phyloP scores from a whole-genome alignment of 176 grass and related monocot species.

The Zoysia japonica region DNA sequence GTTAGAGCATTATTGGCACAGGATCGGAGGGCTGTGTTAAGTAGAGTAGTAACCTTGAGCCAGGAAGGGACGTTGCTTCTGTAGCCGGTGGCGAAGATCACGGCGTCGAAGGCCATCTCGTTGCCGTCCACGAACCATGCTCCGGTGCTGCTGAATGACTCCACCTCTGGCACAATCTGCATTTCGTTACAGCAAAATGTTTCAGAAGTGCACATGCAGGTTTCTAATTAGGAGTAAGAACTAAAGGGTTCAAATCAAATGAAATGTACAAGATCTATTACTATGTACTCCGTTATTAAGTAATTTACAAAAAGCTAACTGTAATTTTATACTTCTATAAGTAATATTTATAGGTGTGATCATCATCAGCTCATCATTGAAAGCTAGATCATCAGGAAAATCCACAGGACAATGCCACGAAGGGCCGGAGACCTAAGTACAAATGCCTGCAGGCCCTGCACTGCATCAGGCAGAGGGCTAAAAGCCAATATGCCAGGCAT shows the following conservation, averaged over 20 bases:
- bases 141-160: constrained; percentile 64
- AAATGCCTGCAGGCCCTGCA: constrained; percentile 11
- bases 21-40: background rate
- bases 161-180: constrained; percentile 79
- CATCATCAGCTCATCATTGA: background rate
- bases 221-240: background rate
- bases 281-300: background rate
- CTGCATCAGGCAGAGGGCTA: constrained; percentile 30
- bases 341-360: background rate
- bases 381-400: background rate
- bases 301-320: background rate
- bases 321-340: background rate
- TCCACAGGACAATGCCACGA: background rate
- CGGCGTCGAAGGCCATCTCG: constrained; percentile 75
- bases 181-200: constrained; percentile 33
- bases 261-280: constrained; percentile 31
- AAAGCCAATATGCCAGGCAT: constrained; percentile 14
- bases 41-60: constrained; percentile 60
- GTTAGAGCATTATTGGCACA: background rate
- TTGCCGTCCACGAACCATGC: constrained; percentile 72
- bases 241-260: constrained; percentile 35
- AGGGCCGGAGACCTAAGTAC: constrained; percentile 34
- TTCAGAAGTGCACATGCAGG: constrained; percentile 45
- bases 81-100: constrained; percentile 97
- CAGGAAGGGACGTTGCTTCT: constrained; percentile 87